phyloP scores from a whole-genome alignment of 2,329 filamentous ascomycete genomes.

The Diaporthe nobilis region DNA sequence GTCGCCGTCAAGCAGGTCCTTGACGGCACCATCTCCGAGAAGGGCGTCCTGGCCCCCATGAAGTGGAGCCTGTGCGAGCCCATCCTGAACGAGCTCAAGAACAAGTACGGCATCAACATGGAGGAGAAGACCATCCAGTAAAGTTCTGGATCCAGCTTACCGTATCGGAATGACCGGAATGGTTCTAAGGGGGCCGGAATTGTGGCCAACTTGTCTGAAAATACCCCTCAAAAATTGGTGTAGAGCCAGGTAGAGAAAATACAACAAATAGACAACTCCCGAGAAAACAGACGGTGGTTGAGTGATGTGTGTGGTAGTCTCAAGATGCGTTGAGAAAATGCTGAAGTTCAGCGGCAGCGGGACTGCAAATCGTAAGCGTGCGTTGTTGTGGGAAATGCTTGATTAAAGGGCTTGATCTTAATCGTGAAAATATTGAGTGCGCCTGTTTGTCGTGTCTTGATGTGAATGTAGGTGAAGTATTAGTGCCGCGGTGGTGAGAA shows the following conservation, averaged over 20 bases:
- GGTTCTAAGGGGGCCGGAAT: background rate
- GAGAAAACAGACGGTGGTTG: background rate
- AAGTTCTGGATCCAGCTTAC: slow-evolving; percentile 40
- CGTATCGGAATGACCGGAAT: background rate
- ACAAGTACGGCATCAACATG: slow-evolving; percentile 81
- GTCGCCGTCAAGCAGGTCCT: slow-evolving; percentile 85
- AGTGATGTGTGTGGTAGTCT: background rate
- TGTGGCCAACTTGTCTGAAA: background rate
- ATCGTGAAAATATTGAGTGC: background rate
- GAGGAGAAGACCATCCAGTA: slow-evolving; percentile 74
- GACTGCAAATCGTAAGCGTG: background rate
- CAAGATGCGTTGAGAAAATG: background rate
- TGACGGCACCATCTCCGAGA: slow-evolving; percentile 79
- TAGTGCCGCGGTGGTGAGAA: background rate
- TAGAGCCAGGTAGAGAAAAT: slow-evolving; percentile 32
- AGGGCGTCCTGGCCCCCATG: slow-evolving; percentile 84
- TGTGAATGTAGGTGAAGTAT: background rate
- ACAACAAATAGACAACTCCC: background rate
- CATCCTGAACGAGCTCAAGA: slow-evolving; percentile 82
- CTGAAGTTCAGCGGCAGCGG: background rate
- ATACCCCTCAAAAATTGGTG: slow-evolving; percentile 32
- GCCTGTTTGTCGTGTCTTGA: background rate
- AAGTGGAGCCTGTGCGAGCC: slow-evolving; percentile 78
- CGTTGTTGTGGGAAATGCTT: background rate
- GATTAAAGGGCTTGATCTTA: background rate